Percentiles rank a stretch among this genome's conserved stretches.
These are phyloP conservation scores for Phellopilus nigrolimitatus DNA, from an alignment of 1,284 basidiomycete species.

Conservation along the genomic window DNA sequence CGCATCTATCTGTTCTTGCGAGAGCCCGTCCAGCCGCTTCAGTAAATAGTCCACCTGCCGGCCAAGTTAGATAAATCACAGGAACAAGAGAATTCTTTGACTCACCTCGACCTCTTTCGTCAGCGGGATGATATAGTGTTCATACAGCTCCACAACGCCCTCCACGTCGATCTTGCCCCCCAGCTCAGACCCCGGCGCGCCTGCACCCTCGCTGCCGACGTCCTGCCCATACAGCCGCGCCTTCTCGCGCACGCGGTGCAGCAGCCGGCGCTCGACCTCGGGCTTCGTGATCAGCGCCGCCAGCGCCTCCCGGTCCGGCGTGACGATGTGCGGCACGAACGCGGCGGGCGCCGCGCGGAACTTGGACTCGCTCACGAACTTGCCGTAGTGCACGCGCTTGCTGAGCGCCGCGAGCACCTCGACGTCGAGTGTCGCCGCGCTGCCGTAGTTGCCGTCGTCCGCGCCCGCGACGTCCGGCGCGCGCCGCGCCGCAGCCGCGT, in stretches of 20 bases:
- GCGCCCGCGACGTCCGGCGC: slow-evolving; percentile 61
- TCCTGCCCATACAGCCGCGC: slow-evolving; percentile 92
- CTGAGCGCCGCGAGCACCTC: slow-evolving; percentile 93
- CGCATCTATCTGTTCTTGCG: slow-evolving; percentile 72
- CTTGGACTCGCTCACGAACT: slow-evolving; percentile 98
- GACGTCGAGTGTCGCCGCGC: slow-evolving; percentile 89
- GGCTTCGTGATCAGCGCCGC: slow-evolving; percentile 93
- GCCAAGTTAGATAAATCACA: slow-evolving; percentile 6
- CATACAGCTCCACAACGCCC: slow-evolving; percentile 89
- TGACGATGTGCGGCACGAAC: slow-evolving; percentile 88
- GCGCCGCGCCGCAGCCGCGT: slow-evolving; percentile 61
- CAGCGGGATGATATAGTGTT: slow-evolving; percentile 92
- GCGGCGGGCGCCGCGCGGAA: slow-evolving; percentile 81
- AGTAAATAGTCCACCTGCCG: slow-evolving; percentile 94
- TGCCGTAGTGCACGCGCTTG: slow-evolving; percentile 98
- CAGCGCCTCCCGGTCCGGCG: slow-evolving; percentile 70
- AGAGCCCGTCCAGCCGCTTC: slow-evolving; percentile 77
- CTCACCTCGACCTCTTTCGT: slow-evolving; percentile 98
- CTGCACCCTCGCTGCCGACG: slow-evolving; percentile 40
- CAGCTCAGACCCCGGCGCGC: slow-evolving; percentile 21
- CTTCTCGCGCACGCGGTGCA: slow-evolving; percentile 88
- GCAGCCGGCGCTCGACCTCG: slow-evolving; percentile 85
- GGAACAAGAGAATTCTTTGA: neutral
- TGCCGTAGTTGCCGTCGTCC: slow-evolving; percentile 98
- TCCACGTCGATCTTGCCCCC: slow-evolving; percentile 84